Base-by-base conservation (phyloP, 768 basidiomycete species). In the Trametes sanguinea region DNA sequence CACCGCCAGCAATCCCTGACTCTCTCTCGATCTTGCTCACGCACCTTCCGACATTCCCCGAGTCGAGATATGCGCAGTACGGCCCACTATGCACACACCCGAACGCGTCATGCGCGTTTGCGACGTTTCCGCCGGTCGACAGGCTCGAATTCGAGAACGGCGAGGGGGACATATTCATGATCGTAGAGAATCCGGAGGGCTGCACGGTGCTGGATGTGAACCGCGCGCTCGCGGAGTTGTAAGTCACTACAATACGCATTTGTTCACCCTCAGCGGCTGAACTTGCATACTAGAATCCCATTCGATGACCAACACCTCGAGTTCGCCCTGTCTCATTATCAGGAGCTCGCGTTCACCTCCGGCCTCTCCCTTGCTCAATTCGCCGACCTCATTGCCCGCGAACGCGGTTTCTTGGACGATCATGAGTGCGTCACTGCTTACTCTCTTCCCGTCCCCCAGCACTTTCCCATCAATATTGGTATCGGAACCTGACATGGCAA, bases 41-140 rank as follows among this genome's bases (percentile, higher is more conserved):
- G 8, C 66, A 68, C 37, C 64, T 70, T 9, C 69, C 69, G 11
- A 70, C 69, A 3, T 70, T 66, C 42, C 69, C 65, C 10, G 69
- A 70, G 47, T 64, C 52, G 37, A 64, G 63, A 16, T 51, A 46
- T 17, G 65, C 66, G 7, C 69, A 70, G 51, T 70, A 70, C 47
- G 69, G 69, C 6, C 69, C 69, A 13, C 60, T 70, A 6, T 70
- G 69, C 51, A 29, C 56, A 4, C 69, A 70, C 42, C 67, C 69
- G 9, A 70, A 70, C 37, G 69, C 69, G n/a, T 65, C 64, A 7
- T 68, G 69, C 47, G 69, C 67, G 2, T 70, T 70, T 55, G 67
- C 65, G 37, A 70, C 69, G 30, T 70, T 67, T 53, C 69, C 69
- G 16, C 69, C 69, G 0, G 63, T 67, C 46, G 61, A 62, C 6